phyloP scores from a whole-genome alignment of 2,329 filamentous ascomycete genomes.

The Epichloe uncinata region DNA sequence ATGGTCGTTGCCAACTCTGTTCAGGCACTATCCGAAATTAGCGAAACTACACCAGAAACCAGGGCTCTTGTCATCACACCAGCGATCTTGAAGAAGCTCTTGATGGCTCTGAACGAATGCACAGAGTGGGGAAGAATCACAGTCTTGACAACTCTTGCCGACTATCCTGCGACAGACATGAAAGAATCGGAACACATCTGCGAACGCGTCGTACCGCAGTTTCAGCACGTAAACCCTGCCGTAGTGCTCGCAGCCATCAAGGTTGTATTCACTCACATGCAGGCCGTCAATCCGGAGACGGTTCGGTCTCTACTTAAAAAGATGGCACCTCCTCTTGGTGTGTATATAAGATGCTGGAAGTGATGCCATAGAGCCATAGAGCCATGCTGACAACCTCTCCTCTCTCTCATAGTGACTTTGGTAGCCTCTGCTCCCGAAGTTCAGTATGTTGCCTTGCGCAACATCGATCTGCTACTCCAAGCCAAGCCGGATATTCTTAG shows the following conservation, averaged over 20 bases:
- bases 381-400: neutral
- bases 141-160: conserved; percentile 76
- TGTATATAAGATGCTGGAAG: conserved; percentile 12
- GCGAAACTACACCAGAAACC: conserved; percentile 81
- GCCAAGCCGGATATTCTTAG: conserved; percentile 93
- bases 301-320: conserved; percentile 87
- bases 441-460: conserved; percentile 90
- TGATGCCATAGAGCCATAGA: neutral
- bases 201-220: conserved; percentile 89
- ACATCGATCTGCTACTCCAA: conserved; percentile 95
- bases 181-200: conserved; percentile 98
- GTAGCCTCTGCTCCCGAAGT: conserved; percentile 94
- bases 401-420: conserved; percentile 56
- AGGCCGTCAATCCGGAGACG: conserved; percentile 61
- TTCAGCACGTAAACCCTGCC: conserved; percentile 95
- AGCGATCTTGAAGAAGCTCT: conserved; percentile 78
- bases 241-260: conserved; percentile 97
- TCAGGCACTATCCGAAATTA: conserved; percentile 82
- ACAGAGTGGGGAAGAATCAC: conserved; percentile 97
- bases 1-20: conserved; percentile 99
- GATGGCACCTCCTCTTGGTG: conserved; percentile 92
- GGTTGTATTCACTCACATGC: conserved; percentile 95
- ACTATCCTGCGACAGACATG: conserved; percentile 74
- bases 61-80: conserved; percentile 73
- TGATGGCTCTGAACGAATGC: conserved; percentile 94